phyloP scores from a whole-genome alignment of 2,329 filamentous ascomycete genomes.

The Lachnellula occidentalis region DNA sequence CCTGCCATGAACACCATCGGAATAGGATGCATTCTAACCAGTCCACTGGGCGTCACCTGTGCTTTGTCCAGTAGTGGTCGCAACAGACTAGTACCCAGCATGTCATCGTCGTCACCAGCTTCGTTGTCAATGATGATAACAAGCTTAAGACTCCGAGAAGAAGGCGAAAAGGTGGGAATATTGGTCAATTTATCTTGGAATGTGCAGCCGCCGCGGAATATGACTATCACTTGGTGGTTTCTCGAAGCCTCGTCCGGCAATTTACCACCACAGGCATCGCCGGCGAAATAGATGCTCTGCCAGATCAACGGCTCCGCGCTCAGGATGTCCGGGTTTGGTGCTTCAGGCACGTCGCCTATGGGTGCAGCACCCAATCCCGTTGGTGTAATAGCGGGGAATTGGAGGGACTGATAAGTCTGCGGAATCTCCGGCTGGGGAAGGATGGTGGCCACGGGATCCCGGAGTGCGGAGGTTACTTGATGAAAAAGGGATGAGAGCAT shows the following conservation, averaged over 20 bases:
- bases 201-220: slow-evolving; percentile 76
- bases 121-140: slow-evolving; percentile 62
- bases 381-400: slow-evolving; percentile 43
- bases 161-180: slow-evolving; percentile 71
- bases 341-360: slow-evolving; percentile 53
- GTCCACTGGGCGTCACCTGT: slow-evolving; percentile 45
- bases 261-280: slow-evolving; percentile 53
- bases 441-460: slow-evolving; percentile 37
- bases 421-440: slow-evolving; percentile 32
- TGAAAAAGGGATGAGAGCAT: slow-evolving; percentile 42
- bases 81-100: slow-evolving; percentile 26
- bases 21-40: slow-evolving; percentile 53
- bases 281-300: slow-evolving; percentile 66
- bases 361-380: slow-evolving; percentile 59
- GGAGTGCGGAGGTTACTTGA: slow-evolving; percentile 46
- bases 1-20: slow-evolving; percentile 80
- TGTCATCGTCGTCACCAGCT: slow-evolving; percentile 26
- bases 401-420: slow-evolving; percentile 27
- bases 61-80: slow-evolving; percentile 69
- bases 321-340: slow-evolving; percentile 31
- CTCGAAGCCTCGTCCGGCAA: slow-evolving; percentile 47
- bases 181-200: slow-evolving; percentile 79
- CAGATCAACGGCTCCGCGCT: slow-evolving; percentile 51
- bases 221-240: slow-evolving; percentile 69
- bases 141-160: slow-evolving; percentile 61